Base-by-base conservation (phyloP, 306 rosid species). In the Comarum palustre region DNA sequence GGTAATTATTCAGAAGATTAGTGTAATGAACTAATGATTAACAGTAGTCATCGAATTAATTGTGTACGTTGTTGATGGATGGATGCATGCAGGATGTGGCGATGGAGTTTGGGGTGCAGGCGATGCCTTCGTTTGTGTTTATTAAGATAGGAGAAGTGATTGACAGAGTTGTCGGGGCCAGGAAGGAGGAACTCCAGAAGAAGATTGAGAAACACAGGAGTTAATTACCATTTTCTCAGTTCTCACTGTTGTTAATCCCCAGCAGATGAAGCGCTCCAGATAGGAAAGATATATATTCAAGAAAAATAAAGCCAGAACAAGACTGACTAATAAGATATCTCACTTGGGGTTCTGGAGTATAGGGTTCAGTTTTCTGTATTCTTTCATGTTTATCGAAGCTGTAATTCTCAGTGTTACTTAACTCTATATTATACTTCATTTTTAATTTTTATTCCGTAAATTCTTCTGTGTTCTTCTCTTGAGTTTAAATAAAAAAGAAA, bases 51-150 rank as follows among this genome's bases (percentile, higher is more conserved):
- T 50, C 36, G 0, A 61, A 67, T 46, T 67, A 51, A 55, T 5
- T 47, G 20, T 48, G 24, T n/a, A n/a, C n/a, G n/a, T 29, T 36
- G 34, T 6, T 69, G 25, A 59, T 54, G 39, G 62, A 69, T 75
- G 59, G 19, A 27, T 19, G 29, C 64, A 72, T 73, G 82, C 84
- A 93, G 98, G 91, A 78, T 29, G 89, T 93, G 77, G 91, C 96
- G 27, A 65, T 66, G 54, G 86, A 84, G 75, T 86, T 54, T 58
- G 84, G 84, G 8, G 92, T 90, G 75, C 78, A 83, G 38, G 82
- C 87, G 79, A 63, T 90, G 86, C 97, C 98, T 68, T 76, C 97
- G 39, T 87, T 90, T 86, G 2, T 88, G 63, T 84, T 93, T 36
- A 14, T 87, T 1, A 88, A 87, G 89, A 87, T 78, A 32, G 97